Evolutionary conservation across 1,284 basidiomycete genomes (phyloP).

Genomic region (Phylloporus sp.): DNA sequence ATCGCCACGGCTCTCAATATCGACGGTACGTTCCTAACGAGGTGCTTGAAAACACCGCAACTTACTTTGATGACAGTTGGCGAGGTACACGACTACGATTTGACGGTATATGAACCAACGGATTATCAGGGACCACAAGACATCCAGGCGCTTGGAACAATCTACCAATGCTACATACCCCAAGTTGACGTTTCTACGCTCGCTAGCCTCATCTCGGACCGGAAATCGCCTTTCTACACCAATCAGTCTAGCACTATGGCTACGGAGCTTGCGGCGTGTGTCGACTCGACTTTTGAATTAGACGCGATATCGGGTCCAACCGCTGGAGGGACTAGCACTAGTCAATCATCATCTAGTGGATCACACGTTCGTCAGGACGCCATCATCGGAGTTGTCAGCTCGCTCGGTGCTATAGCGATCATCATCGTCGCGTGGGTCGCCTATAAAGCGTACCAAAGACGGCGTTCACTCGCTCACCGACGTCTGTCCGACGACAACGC

Average conservation of each 20-base stretch:
- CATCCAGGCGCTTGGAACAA: slow-evolving; percentile 57
- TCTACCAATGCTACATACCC: slow-evolving; percentile 70
- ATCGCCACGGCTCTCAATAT: slow-evolving; percentile 59
- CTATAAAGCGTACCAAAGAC: slow-evolving; percentile 66
- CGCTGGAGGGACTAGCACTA: slow-evolving; percentile 33
- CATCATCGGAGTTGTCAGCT: slow-evolving; percentile 82
- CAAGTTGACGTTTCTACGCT: slow-evolving; percentile 55
- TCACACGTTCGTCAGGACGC: slow-evolving; percentile 65
- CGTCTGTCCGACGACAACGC: slow-evolving; percentile 63
- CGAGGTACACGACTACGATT: slow-evolving; percentile 61
- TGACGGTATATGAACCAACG: slow-evolving; percentile 66
- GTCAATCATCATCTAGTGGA: slow-evolving; percentile 19
- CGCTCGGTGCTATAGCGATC: slow-evolving; percentile 77
- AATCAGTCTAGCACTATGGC: slow-evolving; percentile 48
- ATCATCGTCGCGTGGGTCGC: slow-evolving; percentile 71
- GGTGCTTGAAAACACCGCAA: slow-evolving; percentile 21
- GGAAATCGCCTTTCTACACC: slow-evolving; percentile 68
- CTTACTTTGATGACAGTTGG: slow-evolving; percentile 33
- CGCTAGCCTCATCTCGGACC: slow-evolving; percentile 61
- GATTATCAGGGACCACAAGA: slow-evolving; percentile 59
- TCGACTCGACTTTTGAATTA: slow-evolving; percentile 67
- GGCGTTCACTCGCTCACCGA: slow-evolving; percentile 66
- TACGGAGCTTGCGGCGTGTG: slow-evolving; percentile 59
- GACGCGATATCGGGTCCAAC: slow-evolving; percentile 52
- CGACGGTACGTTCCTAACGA: slow-evolving; percentile 46